These are phyloP conservation scores for Xenoacremonium recifei DNA, from an alignment of 2,329 filamentous ascomycete species.

Conservation along the genomic window DNA sequence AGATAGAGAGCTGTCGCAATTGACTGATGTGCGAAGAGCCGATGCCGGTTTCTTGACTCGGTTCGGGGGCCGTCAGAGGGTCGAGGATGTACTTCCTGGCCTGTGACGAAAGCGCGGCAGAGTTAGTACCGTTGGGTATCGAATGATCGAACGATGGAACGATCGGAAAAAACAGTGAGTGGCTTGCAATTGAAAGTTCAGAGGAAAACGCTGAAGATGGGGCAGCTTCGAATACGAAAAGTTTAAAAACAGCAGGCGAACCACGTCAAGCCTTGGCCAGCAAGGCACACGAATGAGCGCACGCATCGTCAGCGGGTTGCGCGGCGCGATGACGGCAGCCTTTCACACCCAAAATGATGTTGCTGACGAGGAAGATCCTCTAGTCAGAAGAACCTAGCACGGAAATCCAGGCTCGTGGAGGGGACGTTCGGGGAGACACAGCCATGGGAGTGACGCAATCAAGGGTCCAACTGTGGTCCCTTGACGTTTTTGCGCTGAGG, in stretches of 20 bases:
- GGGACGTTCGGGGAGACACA: too few relatives aligned
- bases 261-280: too few relatives aligned
- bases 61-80: constrained; percentile 66
- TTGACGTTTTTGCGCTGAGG: constrained; percentile 12
- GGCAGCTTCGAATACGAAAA: not conserved
- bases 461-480: constrained; percentile 17
- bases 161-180: not conserved
- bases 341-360: too few relatives aligned
- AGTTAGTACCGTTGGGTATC: constrained; percentile 2
- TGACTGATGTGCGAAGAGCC: constrained; percentile 17
- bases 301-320: too few relatives aligned
- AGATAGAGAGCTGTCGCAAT: not conserved
- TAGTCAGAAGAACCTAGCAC: too few relatives aligned
- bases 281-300: too few relatives aligned
- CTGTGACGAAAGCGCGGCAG: constrained; percentile 37
- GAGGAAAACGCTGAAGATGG: not conserved
- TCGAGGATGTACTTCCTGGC: constrained; percentile 66
- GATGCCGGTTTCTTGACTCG: constrained; percentile 61
- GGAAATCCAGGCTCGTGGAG: too few relatives aligned
- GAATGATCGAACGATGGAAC: not conserved
- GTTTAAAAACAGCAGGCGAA: too few relatives aligned
- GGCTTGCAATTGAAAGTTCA: not conserved
- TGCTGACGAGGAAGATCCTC: too few relatives aligned
- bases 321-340: too few relatives aligned
- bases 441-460: constrained; percentile 22